A percentile compares a stretch with the other conserved stretches of the same genome.
phyloP scores from a whole-genome alignment of 140 eudicot species.

The Ambrosia hybrid region DNA sequence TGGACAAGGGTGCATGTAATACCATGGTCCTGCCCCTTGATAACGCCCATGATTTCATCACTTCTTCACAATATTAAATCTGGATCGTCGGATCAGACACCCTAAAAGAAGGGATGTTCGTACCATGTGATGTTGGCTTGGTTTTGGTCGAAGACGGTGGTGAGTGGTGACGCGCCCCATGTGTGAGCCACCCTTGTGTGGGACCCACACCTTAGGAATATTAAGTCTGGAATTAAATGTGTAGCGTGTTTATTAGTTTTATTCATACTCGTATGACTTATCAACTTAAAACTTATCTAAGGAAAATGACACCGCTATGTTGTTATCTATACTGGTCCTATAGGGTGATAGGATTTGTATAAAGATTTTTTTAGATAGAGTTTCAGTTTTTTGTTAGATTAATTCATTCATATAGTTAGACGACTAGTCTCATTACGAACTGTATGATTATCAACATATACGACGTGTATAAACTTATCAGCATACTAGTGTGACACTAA shows the following conservation, averaged over 20 bases:
- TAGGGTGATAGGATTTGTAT: too few relatives aligned
- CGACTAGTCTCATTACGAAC: too few relatives aligned
- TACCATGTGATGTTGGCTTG: slow-evolving; percentile 35
- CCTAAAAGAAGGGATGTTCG: slow-evolving; percentile 21
- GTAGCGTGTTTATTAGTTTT: background rate
- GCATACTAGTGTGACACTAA: too few relatives aligned
- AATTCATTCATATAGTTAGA: too few relatives aligned
- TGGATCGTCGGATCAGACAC: slow-evolving; percentile 56
- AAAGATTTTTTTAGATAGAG: too few relatives aligned
- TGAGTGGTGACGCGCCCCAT: slow-evolving; percentile 22
- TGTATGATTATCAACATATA: too few relatives aligned
- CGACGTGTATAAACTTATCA: too few relatives aligned
- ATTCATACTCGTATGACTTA: background rate
- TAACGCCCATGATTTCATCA: slow-evolving; percentile 42
- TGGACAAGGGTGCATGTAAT: slow-evolving; percentile 50
- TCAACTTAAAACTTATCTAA: too few relatives aligned
- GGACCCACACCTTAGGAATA: too few relatives aligned
- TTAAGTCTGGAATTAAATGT: background rate
- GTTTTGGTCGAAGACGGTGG: slow-evolving; percentile 15
- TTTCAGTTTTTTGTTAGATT: too few relatives aligned
- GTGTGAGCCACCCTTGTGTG: slow-evolving; percentile 2
- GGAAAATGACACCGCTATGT: too few relatives aligned
- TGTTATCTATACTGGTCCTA: too few relatives aligned
- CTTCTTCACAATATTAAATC: slow-evolving; percentile 7
- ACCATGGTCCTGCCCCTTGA: slow-evolving; percentile 40